Conservation (phyloP, 345 rosid genomes). For the Arabidopsis suecica region DNA sequence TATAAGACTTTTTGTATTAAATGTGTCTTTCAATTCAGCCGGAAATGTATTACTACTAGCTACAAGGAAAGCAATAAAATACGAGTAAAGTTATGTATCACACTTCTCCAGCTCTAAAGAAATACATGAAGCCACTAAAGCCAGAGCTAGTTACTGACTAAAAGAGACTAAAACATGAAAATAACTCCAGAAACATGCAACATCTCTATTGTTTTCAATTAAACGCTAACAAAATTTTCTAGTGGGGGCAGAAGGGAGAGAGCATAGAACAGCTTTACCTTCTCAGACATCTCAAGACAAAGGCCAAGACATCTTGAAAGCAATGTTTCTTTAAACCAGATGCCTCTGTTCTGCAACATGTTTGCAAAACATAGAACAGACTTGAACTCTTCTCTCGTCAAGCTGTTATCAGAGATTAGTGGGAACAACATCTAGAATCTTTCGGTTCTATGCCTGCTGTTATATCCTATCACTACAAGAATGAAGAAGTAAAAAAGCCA, state of each 20-base stretch:
- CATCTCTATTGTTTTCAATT: constrained; percentile 11
- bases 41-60: constrained; percentile 26
- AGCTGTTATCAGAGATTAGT: neutral
- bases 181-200: neutral
- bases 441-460: neutral
- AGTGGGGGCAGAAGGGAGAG: constrained; percentile 15
- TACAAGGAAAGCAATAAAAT: constrained; percentile 25
- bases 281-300: constrained; percentile 25
- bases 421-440: neutral
- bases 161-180: constrained; percentile 10
- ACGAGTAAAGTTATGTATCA: neutral
- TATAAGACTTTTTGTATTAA: constrained; percentile 50
- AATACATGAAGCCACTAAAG: constrained; percentile 8
- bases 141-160: neutral
- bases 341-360: neutral
- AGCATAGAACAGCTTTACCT: constrained; percentile 20
- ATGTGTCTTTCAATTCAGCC: constrained; percentile 33
- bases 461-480: constrained; percentile 7
- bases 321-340: constrained; percentile 11
- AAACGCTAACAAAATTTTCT: constrained; percentile 5
- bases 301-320: constrained; percentile 7
- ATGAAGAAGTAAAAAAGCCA: neutral
- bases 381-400: neutral
- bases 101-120: constrained; percentile 25
- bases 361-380: neutral